phyloP scores from a whole-genome alignment of 2,329 filamentous ascomycete species.

The Fusarium circinatum region DNA sequence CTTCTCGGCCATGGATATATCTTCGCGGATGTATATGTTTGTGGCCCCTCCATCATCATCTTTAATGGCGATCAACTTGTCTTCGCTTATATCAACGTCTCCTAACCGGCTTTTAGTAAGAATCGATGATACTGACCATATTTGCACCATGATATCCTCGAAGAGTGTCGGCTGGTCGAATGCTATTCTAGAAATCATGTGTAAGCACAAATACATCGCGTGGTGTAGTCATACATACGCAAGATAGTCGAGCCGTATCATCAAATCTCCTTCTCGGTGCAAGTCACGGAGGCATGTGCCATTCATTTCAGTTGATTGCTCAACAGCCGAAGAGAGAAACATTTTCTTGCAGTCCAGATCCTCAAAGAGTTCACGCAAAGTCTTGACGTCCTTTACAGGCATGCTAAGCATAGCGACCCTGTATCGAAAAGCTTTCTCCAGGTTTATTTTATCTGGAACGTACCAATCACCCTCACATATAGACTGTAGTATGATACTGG shows the following conservation, averaged over 20 bases:
- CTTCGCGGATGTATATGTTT: background rate
- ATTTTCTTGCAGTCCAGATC: background rate
- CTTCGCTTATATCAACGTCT: background rate
- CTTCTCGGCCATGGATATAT: background rate
- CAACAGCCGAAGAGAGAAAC: background rate
- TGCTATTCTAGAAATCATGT: background rate
- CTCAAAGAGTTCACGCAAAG: background rate
- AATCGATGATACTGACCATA: background rate
- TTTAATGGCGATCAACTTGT: background rate
- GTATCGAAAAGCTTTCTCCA: background rate
- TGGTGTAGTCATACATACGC: background rate
- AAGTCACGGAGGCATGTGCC: background rate
- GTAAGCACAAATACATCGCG: background rate
- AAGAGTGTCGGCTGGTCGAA: background rate
- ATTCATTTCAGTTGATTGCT: background rate
- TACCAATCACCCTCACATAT: background rate
- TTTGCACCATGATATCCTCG: background rate
- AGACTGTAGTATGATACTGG: background rate
- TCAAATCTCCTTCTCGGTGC: background rate
- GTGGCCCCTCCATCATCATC: background rate
- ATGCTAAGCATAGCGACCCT: background rate
- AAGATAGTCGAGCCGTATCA: background rate
- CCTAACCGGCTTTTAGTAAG: background rate
- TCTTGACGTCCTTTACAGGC: background rate
- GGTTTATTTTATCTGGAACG: rapidly evolving